Percentiles rank a stretch among this genome's conserved stretches.
Conservation (phyloP, 768 basidiomycete species). For the Russula olivacea region DNA sequence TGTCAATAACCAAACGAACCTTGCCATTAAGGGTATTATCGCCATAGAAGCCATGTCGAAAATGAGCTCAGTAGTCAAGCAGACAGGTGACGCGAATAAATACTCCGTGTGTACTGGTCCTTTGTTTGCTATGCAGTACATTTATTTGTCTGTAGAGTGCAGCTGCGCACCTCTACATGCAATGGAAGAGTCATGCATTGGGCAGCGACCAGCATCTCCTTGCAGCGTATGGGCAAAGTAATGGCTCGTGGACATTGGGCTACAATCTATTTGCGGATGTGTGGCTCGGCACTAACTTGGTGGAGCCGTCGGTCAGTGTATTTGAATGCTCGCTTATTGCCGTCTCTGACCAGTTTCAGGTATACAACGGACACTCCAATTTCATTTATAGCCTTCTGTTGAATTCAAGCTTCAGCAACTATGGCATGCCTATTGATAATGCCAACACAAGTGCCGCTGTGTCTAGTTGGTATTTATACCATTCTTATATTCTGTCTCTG, state of each 20-base stretch:
- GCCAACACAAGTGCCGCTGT: not conserved
- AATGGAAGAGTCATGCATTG: not conserved
- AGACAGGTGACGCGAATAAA: conserved; percentile 22
- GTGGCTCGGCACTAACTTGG: too few species aligned
- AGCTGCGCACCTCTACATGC: too few species aligned
- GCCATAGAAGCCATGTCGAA: conserved; percentile 60
- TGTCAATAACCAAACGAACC: conserved; percentile 56
- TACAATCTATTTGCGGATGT: too few species aligned
- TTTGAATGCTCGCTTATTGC: too few species aligned
- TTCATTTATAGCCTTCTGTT: too few species aligned
- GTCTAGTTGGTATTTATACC: not conserved
- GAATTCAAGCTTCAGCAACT: too few species aligned
- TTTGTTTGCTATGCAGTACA: not conserved
- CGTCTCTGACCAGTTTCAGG: not conserved
- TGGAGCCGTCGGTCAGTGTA: too few species aligned
- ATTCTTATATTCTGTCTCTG: not conserved
- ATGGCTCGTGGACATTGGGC: conserved; percentile 26
- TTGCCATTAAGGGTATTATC: conserved; percentile 66
- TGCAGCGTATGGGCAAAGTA: not conserved
- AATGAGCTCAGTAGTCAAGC: conserved; percentile 36
- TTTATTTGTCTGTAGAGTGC: not conserved
- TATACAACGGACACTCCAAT: too few species aligned
- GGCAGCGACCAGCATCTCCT: too few species aligned
- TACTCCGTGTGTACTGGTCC: conserved; percentile 28
- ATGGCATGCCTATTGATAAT: too few species aligned